Conservation (phyloP, 1,284 basidiomycete species). For the Quambalaria eucalypti region DNA sequence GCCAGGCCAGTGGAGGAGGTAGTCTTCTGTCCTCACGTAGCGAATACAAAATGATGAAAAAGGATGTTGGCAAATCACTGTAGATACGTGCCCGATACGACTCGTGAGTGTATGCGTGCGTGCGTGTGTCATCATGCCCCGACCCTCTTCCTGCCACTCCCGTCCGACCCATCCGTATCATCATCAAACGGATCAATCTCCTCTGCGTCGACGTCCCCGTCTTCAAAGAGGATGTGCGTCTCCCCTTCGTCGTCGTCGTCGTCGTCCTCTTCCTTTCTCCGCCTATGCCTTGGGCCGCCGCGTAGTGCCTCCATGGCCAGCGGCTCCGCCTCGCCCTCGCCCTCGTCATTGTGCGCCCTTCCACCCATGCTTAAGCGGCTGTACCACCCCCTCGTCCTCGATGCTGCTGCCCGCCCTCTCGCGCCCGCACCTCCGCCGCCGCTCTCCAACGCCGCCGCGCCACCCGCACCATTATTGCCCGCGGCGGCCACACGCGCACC, state of each 20-base stretch:
- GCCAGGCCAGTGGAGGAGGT: not conserved
- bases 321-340: slow-evolving; percentile 1
- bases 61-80: not conserved
- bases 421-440: not conserved
- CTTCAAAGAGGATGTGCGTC: slow-evolving; percentile 26
- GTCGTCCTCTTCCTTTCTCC: slow-evolving; percentile 2
- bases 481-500: not conserved
- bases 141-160: not conserved
- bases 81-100: too few species aligned
- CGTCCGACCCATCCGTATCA: too few species aligned
- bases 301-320: not conserved
- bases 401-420: not conserved
- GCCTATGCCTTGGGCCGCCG: not conserved
- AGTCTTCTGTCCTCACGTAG: too few species aligned
- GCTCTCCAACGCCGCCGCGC: not conserved
- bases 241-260: slow-evolving; percentile 3
- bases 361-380: too few species aligned
- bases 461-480: not conserved
- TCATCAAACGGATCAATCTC: slow-evolving; percentile 30
- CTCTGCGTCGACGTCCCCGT: slow-evolving; percentile 29
- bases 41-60: not conserved
- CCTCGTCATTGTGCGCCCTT: not conserved
- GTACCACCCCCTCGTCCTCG: too few species aligned
- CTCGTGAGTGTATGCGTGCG: too few species aligned
- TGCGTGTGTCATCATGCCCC: too few species aligned